Evolutionary conservation across 2,329 filamentous ascomycete genomes (phyloP).

Genomic region (Fusarium proliferatum): DNA sequence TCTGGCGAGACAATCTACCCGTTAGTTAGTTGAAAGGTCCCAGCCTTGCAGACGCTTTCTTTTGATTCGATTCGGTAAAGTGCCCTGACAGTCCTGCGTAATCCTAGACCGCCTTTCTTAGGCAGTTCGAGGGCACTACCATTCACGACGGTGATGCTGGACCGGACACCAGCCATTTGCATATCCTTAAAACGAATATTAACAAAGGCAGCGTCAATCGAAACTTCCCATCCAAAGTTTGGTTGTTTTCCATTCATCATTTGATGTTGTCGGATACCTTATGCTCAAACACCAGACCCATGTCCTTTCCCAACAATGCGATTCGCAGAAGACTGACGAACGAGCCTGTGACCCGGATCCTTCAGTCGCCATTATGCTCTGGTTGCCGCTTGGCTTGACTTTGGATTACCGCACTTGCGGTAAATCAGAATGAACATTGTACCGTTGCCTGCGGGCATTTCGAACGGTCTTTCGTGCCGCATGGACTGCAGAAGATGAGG

Average conservation of each 20-base stretch:
- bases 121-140: not conserved
- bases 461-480: not conserved
- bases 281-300: not conserved
- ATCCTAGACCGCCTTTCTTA: slow-evolving; percentile 19
- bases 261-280: not conserved
- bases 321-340: not conserved
- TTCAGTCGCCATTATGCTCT: not conserved
- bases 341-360: not conserved
- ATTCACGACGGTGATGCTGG: not conserved
- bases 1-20: not conserved
- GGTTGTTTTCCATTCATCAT: not conserved
- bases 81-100: not conserved
- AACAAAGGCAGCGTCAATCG: not conserved
- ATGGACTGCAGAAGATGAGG: not conserved
- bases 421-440: not conserved
- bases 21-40: not conserved
- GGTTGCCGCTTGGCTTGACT: not conserved
- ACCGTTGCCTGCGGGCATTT: not conserved
- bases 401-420: not conserved
- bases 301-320: not conserved
- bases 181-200: not conserved
- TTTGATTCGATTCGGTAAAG: not conserved
- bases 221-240: not conserved
- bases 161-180: not conserved
- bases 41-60: slow-evolving; percentile 4